Evolutionary conservation across 2,329 filamentous ascomycete species (phyloP).

Genomic region (Exutisphaerella laricina): DNA sequence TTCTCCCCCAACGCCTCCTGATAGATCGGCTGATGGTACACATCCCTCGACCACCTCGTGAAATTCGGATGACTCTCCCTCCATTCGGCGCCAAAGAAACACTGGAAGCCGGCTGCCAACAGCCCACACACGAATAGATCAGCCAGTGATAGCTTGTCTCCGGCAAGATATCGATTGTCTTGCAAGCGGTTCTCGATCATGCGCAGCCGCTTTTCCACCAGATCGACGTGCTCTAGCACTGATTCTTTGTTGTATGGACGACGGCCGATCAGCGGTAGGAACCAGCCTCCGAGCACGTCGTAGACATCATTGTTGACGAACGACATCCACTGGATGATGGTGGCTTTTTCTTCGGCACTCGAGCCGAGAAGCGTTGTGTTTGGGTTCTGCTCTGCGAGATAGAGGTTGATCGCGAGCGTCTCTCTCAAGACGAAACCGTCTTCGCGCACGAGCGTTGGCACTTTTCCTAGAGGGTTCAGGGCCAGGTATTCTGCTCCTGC

Average conservation of each 20-base stretch:
- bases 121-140: conserved; percentile 1
- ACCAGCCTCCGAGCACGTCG: background rate
- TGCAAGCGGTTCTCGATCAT: background rate
- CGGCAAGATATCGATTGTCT: background rate
- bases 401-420: background rate
- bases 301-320: conserved; percentile 1
- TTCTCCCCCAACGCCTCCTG: background rate
- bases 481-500: background rate
- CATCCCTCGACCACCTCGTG: conserved; percentile 1
- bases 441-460: background rate
- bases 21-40: conserved; percentile 1
- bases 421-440: conserved; percentile 1
- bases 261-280: background rate
- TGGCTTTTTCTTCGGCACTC: background rate
- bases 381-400: background rate
- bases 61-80: background rate
- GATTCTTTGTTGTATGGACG: background rate
- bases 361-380: background rate
- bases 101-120: background rate
- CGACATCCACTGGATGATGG: background rate
- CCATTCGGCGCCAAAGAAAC: background rate
- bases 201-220: background rate
- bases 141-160: background rate
- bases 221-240: background rate
- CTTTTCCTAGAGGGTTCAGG: background rate